These are phyloP conservation scores for Pestalotiopsis sp. DNA, from an alignment of 2,329 filamentous ascomycete genomes.

Conservation along the genomic window DNA sequence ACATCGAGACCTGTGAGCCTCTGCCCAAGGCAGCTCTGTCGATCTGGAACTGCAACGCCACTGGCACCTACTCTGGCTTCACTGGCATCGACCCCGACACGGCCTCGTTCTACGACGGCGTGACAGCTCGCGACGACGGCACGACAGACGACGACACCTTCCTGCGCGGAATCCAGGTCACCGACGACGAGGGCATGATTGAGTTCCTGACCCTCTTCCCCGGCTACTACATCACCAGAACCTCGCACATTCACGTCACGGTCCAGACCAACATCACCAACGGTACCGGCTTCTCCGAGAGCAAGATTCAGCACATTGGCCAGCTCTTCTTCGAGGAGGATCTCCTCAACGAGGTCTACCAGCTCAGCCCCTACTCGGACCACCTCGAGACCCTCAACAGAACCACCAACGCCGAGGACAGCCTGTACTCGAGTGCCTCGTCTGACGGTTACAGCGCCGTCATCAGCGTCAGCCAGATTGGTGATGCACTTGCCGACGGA, in stretches of 20 bases:
- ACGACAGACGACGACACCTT: constrained; percentile 10
- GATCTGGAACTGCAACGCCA: constrained; percentile 9
- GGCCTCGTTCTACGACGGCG: not conserved
- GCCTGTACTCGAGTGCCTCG: not conserved
- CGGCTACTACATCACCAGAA: constrained; percentile 7
- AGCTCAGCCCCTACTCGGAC: constrained; percentile 5
- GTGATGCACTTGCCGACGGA: not conserved
- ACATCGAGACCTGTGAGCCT: constrained; percentile 11
- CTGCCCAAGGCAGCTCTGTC: constrained; percentile 4
- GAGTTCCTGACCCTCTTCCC: constrained; percentile 10
- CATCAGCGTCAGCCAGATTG: constrained; percentile 3
- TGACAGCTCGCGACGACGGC: constrained; percentile 1
- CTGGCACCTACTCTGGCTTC: constrained; percentile 10
- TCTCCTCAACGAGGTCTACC: constrained; percentile 5
- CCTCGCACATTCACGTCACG: constrained; percentile 8
- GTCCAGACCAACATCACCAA: constrained; percentile 12
- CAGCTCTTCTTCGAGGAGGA: constrained; percentile 11
- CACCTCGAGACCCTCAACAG: constrained; percentile 6
- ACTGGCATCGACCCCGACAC: constrained; percentile 11
- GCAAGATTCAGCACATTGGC: constrained; percentile 7
- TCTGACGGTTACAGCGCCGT: constrained; percentile 6
- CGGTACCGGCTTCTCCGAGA: constrained; percentile 5
- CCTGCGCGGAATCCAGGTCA: constrained; percentile 11
- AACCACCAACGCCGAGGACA: constrained; percentile 4
- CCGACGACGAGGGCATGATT: constrained; percentile 8